Conservation (phyloP, 148 eudicot species). For the Heliamphora exappendiculata region DNA sequence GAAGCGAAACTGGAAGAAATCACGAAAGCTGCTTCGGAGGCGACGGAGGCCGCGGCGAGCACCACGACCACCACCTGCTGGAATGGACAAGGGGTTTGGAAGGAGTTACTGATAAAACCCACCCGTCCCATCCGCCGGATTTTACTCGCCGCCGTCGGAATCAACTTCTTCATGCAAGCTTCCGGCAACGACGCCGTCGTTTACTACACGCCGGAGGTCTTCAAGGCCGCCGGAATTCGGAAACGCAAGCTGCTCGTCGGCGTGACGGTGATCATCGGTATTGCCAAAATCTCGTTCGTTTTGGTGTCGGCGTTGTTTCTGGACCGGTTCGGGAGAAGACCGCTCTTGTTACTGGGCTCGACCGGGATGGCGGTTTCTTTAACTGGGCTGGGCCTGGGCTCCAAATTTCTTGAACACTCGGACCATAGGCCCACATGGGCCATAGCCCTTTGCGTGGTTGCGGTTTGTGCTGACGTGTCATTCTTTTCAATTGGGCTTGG, state of each 20-base stretch:
- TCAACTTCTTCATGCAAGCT: constrained; percentile 96
- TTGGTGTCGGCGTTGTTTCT: constrained; percentile 65
- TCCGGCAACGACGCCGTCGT: constrained; percentile 94
- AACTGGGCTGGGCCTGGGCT: constrained; percentile 54
- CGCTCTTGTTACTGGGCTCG: constrained; percentile 60
- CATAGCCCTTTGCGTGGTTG: constrained; percentile 49
- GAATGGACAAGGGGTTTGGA: constrained; percentile 74
- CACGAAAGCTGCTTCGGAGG: constrained; percentile 24
- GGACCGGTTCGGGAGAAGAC: constrained; percentile 77
- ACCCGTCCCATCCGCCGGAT: constrained; percentile 40
- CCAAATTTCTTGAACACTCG: constrained; percentile 46
- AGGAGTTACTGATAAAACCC: constrained; percentile 56
- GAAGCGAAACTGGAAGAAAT: constrained; percentile 55
- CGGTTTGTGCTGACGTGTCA: constrained; percentile 74
- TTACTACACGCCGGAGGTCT: constrained; percentile 88
- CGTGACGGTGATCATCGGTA: constrained; percentile 75
- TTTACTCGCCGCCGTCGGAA: constrained; percentile 68
- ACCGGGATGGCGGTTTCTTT: constrained; percentile 60
- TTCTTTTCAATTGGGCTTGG: constrained; percentile 94
- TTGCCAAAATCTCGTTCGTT: constrained; percentile 62
- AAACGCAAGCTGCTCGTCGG: constrained; percentile 43
- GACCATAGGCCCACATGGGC: constrained; percentile 70
- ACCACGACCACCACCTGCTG: background rate
- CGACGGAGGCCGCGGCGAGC: background rate
- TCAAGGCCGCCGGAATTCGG: constrained; percentile 63